These are phyloP conservation scores for Aspergillus conjunctus DNA, from an alignment of 495 filamentous ascomycete genomes.

Conservation along the genomic window DNA sequence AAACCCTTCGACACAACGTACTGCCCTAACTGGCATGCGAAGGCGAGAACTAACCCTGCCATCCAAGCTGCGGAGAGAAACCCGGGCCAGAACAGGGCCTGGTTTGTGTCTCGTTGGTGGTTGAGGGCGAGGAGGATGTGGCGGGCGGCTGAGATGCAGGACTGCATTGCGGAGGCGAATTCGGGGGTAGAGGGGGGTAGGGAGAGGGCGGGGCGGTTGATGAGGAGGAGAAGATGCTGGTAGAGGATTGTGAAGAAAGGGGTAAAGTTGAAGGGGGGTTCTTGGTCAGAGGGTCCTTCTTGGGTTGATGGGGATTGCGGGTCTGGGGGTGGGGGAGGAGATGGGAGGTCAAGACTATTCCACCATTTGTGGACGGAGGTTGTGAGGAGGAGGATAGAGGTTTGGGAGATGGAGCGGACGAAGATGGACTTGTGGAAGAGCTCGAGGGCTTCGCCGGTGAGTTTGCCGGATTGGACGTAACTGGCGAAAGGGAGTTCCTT, in stretches of 20 bases:
- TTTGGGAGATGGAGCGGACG: slow-evolving; percentile 39
- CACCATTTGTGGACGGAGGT: slow-evolving; percentile 51
- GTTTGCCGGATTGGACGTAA: slow-evolving; percentile 44
- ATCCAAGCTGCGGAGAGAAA: slow-evolving; percentile 47
- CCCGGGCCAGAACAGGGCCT: slow-evolving; percentile 46
- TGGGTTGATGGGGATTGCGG: slow-evolving; percentile 2
- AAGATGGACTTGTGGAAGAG: slow-evolving; percentile 47
- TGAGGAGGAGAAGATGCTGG: slow-evolving; percentile 68
- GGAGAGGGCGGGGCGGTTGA: slow-evolving; percentile 51
- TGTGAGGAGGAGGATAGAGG: slow-evolving; percentile 39
- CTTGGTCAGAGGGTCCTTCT: slow-evolving; percentile 6
- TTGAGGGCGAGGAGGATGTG: slow-evolving; percentile 39
- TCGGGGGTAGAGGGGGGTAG: slow-evolving; percentile 37
- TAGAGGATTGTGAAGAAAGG: slow-evolving; percentile 61
- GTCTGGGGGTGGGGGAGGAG: slow-evolving; percentile 9
- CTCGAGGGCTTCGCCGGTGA: slow-evolving; percentile 44
- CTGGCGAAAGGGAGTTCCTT: slow-evolving; percentile 38
- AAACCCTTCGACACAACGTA: slow-evolving; percentile 39
- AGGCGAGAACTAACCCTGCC: slow-evolving; percentile 44
- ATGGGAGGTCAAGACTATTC: slow-evolving; percentile 40
- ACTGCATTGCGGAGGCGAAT: slow-evolving; percentile 45
- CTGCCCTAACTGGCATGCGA: slow-evolving; percentile 45
- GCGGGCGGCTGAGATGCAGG: slow-evolving; percentile 43
- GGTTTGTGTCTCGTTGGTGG: slow-evolving; percentile 31
- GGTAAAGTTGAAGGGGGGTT: slow-evolving; percentile 39